Evolutionary conservation across 306 rosid species (phyloP), one percentile per base, ranked within the genome.

Genomic region (Senna siamea): DNA sequence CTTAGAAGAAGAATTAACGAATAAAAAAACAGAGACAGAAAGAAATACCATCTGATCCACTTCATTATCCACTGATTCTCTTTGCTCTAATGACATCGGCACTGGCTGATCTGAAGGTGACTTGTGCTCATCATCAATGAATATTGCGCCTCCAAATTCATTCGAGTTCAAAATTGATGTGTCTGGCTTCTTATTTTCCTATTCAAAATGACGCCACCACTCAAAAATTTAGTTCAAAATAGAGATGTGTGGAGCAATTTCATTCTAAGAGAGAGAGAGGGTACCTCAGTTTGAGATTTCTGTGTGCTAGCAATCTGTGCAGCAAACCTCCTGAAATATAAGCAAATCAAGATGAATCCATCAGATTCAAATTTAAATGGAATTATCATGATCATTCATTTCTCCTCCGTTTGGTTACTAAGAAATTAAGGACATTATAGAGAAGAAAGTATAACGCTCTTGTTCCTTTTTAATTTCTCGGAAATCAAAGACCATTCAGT

Each of bases 31-130:
- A 18, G 64, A 48, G 51, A 9, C 6, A 34, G 2, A 69, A 55
- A 59, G n/a, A 69, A 41, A 68, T 91, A 94, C 97, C 96, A 76
- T 88, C 76, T 87, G 90, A 72, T 84, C 84, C 11, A 75, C 40
- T 80, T 83, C 89, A 58, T 63, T 72, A 12, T 80, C 41, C 64
- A 56, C 15, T 46, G 66, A 46, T 78, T 78, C 86, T 48, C 81
- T 28, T 41, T 84, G 85, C 76, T 92, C 99, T 34, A 92, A 80
- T 41, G 89, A 83, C 98, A 95, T 95, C 8, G 98, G 93, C 74
- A 83, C 97, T 37, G 99, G 91, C n/a, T 87, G 90, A 4, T 90
- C 96, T 53, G 66, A 73, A 5, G 65, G 41, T 53, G 86, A 46
- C 80, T 88, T 83, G 81, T 66, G 83, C 46, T 90, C 98, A 4